Percentiles rank a stretch among this genome's conserved stretches.
phyloP scores from a whole-genome alignment of 1,284 basidiomycete species.

The Papiliotrema terrestris region DNA sequence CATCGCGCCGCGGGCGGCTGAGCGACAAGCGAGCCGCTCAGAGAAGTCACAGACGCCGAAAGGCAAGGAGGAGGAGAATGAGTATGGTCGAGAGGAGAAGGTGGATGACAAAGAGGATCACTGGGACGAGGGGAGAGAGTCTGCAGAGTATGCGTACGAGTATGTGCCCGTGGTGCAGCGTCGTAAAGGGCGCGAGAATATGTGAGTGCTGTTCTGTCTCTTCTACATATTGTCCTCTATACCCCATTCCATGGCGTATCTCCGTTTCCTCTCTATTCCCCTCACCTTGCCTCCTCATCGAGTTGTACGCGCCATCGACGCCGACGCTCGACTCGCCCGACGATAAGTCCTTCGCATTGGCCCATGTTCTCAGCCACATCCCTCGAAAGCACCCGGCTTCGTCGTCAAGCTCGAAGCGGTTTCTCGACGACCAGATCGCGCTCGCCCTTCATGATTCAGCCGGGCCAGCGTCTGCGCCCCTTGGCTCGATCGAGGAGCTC shows the following conservation, averaged over 20 bases:
- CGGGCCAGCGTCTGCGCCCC: too few relatives aligned
- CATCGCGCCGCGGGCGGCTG: not conserved
- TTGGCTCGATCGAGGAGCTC: too few relatives aligned
- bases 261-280: not conserved
- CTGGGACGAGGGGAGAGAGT: conserved; percentile 21
- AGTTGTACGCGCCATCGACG: too few relatives aligned
- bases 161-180: conserved; percentile 41
- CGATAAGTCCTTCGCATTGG: too few relatives aligned
- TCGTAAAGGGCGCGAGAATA: conserved; percentile 30
- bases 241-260: conserved; percentile 10
- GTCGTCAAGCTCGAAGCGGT: too few relatives aligned
- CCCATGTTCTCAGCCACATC: too few relatives aligned
- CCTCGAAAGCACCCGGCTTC: too few relatives aligned
- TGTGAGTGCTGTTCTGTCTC: conserved; percentile 22
- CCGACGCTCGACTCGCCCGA: too few relatives aligned
- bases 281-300: too few relatives aligned
- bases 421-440: too few relatives aligned
- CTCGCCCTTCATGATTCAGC: too few relatives aligned
- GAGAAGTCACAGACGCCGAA: not conserved
- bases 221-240: not conserved
- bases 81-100: too few relatives aligned
- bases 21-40: not conserved
- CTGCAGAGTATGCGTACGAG: conserved; percentile 43
- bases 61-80: not conserved
- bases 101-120: not conserved